Evolutionary conservation across 139 green algal genomes (phyloP).

Genomic region (Microglena sp.): DNA sequence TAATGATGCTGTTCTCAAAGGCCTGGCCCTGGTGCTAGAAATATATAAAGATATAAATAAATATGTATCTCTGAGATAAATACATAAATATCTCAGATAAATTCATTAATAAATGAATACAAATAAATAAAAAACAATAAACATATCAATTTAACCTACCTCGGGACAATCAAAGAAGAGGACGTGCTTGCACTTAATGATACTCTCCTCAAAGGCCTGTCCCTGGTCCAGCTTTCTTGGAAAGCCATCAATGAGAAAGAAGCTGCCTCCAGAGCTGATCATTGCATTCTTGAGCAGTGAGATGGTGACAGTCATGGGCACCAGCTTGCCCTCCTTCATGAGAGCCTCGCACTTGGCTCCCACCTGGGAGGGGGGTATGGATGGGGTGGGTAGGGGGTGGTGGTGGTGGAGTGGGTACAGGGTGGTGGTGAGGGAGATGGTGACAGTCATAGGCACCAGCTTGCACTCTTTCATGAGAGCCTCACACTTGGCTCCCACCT

Average conservation of each 20-base stretch:
- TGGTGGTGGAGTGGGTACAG: no score
- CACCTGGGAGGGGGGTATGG: no score
- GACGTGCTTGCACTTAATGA: conserved; percentile 32
- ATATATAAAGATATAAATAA: no score
- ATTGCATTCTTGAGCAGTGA: conserved; percentile 64
- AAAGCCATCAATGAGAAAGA: conserved; percentile 91
- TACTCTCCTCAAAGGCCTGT: conserved; percentile 48
- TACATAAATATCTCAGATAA: no score
- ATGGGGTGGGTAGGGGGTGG: no score
- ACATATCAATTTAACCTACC: no score
- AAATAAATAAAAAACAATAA: no score
- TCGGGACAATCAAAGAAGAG: conserved; percentile 78
- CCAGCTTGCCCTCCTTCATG: conserved; percentile 77
- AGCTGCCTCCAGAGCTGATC: conserved; percentile 34
- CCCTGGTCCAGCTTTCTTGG: conserved; percentile 76
- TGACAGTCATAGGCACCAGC: conserved; percentile 72
- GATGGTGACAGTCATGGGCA: conserved; percentile 72
- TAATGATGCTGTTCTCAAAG: conserved; percentile 40
- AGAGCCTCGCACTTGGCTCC: conserved; percentile 52
- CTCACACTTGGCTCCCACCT: conserved; percentile 46
- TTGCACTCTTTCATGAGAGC: conserved; percentile 72
- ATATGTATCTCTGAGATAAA: no score
- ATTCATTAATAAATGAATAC: no score
- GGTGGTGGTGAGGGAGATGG: no score
- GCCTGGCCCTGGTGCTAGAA: no score